Evolutionary conservation across 1,284 basidiomycete genomes (phyloP).

Genomic region (Calocybe gambosa): DNA sequence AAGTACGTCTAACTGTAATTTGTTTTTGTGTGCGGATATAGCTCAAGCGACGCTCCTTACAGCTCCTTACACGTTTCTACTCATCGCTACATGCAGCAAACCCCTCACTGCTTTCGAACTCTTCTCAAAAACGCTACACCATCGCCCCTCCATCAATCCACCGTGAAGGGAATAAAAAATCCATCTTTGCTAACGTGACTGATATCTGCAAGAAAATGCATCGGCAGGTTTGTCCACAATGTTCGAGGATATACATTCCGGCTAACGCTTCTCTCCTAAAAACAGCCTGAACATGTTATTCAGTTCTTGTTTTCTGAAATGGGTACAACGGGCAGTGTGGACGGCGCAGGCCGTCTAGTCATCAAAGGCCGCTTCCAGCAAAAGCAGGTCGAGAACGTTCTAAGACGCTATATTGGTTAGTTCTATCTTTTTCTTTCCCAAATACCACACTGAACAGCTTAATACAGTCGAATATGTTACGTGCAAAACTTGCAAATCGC

Average conservation of each 20-base stretch:
- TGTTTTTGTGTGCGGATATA: not conserved
- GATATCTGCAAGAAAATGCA: constrained; percentile 99
- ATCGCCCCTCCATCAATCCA: constrained; percentile 96
- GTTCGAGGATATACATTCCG: too few species aligned
- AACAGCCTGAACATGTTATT: constrained; percentile 94
- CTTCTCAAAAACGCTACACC: constrained; percentile 89
- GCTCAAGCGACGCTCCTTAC: constrained; percentile 9
- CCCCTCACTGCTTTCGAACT: constrained; percentile 80
- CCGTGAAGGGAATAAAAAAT: constrained; percentile 95
- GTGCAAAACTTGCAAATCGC: constrained; percentile 99
- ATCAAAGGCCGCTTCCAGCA: constrained; percentile 99
- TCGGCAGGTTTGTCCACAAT: constrained; percentile 50
- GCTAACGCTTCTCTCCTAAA: not conserved
- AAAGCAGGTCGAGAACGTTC: constrained; percentile 97
- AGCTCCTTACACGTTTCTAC: constrained; percentile 95
- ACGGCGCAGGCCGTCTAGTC: constrained; percentile 88
- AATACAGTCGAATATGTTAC: constrained; percentile 93
- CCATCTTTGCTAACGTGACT: constrained; percentile 93
- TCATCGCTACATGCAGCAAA: constrained; percentile 89
- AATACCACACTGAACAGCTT: not conserved
- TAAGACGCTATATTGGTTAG: constrained; percentile 93
- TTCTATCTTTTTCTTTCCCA: constrained; percentile 10
- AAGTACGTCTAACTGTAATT: constrained; percentile 44
- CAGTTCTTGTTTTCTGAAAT: constrained; percentile 97
- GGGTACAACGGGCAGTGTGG: constrained; percentile 96